Evolutionary conservation across 257 asterid species (phyloP).

Genomic region (Ilex asprella): DNA sequence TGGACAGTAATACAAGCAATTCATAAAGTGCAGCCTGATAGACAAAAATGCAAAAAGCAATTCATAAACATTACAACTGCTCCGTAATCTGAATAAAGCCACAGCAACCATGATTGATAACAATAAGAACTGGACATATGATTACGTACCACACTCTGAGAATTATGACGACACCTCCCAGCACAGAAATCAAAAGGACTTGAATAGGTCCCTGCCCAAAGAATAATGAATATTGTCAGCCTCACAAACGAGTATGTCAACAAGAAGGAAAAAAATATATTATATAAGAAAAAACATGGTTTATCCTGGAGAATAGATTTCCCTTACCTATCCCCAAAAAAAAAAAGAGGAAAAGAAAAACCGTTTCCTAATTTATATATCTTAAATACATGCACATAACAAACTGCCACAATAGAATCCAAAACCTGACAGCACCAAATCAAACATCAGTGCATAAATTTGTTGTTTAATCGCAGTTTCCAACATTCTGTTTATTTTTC

Average conservation of each 20-base stretch:
- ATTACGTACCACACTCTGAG: conserved; percentile 79
- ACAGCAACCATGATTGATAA: too few species aligned
- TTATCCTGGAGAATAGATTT: too few species aligned
- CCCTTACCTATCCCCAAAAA: background rate
- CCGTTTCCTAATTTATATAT: background rate
- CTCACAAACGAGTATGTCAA: background rate
- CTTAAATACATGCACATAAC: background rate
- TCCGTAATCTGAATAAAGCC: too few species aligned
- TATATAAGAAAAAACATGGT: background rate
- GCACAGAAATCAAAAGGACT: conserved; percentile 71
- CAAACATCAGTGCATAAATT: too few species aligned
- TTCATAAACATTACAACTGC: too few species aligned
- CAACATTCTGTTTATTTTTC: too few species aligned
- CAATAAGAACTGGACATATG: conserved; percentile 1
- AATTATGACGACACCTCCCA: conserved; percentile 93
- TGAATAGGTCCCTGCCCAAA: conserved; percentile 49
- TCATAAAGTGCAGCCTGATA: background rate
- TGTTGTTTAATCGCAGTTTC: too few species aligned
- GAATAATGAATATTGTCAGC: conserved; percentile 12
- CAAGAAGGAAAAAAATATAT: conserved; percentile 1
- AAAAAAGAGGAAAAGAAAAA: background rate
- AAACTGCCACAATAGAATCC: too few species aligned
- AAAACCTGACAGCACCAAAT: too few species aligned
- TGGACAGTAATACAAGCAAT: background rate
- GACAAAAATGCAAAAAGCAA: too few species aligned